Percentiles rank a stretch among this genome's conserved stretches.
Conservation (phyloP, 164 flowering plant genomes). For the Santalum album region DNA sequence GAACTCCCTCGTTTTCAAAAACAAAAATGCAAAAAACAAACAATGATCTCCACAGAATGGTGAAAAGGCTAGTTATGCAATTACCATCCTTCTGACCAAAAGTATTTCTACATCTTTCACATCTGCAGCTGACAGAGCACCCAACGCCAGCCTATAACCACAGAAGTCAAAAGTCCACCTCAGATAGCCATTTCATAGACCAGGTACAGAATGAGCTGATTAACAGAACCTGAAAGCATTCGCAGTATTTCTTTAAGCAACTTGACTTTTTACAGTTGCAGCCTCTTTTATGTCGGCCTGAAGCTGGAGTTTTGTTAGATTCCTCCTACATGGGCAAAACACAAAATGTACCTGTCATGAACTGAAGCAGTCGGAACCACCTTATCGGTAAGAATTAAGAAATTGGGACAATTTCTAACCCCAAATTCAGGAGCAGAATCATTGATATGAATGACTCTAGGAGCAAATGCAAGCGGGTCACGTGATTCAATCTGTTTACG, state of each 20-base stretch:
- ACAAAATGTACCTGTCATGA: background rate
- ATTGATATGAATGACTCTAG: conserved; percentile 48
- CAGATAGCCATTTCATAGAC: background rate
- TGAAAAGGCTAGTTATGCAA: background rate
- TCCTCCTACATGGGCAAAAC: conserved; percentile 21
- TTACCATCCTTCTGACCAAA: conserved; percentile 36
- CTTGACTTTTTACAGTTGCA: conserved; percentile 38
- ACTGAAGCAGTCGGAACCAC: background rate
- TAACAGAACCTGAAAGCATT: conserved; percentile 34
- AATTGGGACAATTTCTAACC: conserved; percentile 22
- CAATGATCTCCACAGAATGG: background rate
- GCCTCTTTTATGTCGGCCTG: conserved; percentile 39
- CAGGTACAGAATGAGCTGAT: background rate
- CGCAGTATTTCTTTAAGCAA: conserved; percentile 45
- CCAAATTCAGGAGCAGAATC: conserved; percentile 22
- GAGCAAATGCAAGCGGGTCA: conserved; percentile 76
- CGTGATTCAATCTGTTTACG: conserved; percentile 67
- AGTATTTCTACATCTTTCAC: conserved; percentile 33
- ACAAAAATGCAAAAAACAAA: too few species aligned
- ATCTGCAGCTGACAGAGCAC: conserved; percentile 39
- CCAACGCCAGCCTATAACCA: conserved; percentile 34
- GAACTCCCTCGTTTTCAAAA: too few species aligned
- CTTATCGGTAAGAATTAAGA: background rate
- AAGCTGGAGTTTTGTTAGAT: conserved; percentile 28
- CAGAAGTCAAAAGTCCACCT: background rate